Evolutionary conservation across 768 basidiomycete species (phyloP), one percentile per base, ranked within the genome.

Genomic region (Gelatoporia subvermispora): DNA sequence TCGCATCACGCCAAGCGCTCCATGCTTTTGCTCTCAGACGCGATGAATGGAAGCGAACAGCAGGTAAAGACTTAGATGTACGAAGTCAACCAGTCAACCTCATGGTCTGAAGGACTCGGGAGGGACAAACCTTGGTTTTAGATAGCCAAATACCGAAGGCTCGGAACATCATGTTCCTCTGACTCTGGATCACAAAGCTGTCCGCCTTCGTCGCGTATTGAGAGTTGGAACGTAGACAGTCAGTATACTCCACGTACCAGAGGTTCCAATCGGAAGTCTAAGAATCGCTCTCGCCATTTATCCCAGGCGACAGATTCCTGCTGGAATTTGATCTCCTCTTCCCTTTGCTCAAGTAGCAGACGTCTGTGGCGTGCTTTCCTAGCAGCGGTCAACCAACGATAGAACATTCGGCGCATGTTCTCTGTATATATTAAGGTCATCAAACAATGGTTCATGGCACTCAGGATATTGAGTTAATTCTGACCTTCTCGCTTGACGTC

Each of bases 401-500:
- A 68, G 66, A 92, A 88, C 57, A 79, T 71, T 34, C 79, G 79
- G 39, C 81, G 79, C 56, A 83, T 73, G 47, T 70, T 75, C 62
- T 91, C 89, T 91, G 57, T 15, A 34, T 42, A 31, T 18, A 10
- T 10, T 44, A 17, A 48, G 18, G n/a, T n/a, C n/a, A n/a, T n/a
- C n/a, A n/a, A n/a, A n/a, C n/a, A n/a, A n/a, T n/a, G n/a, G n/a
- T n/a, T n/a, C n/a, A n/a, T n/a, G n/a, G n/a, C n/a, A n/a, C n/a
- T n/a, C n/a, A n/a, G n/a, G n/a, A n/a, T n/a, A n/a, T n/a, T n/a
- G n/a, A n/a, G n/a, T n/a, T n/a, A n/a, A n/a, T 17, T 51, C 66
- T 34, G 58, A 82, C 90, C 90, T 74, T 90, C 88, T 38, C 77
- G 77, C 64, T 88, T 89, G 39, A 93, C 81, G 51, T 85, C 76